These are phyloP conservation scores for Acer negundo DNA, from an alignment of 345 rosid genomes.

Conservation along the genomic window DNA sequence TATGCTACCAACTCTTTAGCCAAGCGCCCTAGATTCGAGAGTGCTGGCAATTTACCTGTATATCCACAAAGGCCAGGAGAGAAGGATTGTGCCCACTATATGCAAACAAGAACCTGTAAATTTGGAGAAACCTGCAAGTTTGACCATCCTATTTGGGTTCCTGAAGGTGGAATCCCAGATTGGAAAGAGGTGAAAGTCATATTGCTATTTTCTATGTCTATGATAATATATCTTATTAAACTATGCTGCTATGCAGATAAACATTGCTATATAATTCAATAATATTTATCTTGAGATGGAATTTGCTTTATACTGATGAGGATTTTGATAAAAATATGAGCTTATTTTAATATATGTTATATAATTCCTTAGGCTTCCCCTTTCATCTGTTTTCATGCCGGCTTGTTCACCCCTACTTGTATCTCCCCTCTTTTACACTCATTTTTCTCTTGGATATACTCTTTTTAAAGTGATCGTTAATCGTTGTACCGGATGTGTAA, in stretches of 20 bases:
- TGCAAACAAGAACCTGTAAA: constrained; percentile 98
- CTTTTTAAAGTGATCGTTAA: background rate
- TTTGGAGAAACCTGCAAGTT: constrained; percentile 98
- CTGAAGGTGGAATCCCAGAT: constrained; percentile 99
- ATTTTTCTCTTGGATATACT: background rate
- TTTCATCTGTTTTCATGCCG: background rate
- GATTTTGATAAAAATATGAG: background rate
- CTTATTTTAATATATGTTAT: constrained; percentile 6
- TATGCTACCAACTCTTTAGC: constrained; percentile 69
- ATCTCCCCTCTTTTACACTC: background rate
- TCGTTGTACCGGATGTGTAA: background rate
- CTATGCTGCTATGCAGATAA: constrained; percentile 6
- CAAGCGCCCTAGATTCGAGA: constrained; percentile 94
- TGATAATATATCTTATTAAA: constrained; percentile 30
- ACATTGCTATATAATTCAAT: constrained; percentile 13
- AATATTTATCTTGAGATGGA: constrained; percentile 11
- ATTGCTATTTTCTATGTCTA: constrained; percentile 50
- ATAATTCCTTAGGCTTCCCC: background rate
- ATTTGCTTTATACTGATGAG: constrained; percentile 18
- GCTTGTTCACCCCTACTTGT: background rate
- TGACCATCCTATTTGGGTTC: constrained; percentile 99
- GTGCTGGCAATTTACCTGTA: constrained; percentile 75
- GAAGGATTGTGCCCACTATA: constrained; percentile 99
- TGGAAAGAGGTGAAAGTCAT: constrained; percentile 99
- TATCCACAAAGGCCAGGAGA: constrained; percentile 98